Evolutionary conservation across 805 yeast genomes (phyloP).

Genomic region (Ogataea minuta): DNA sequence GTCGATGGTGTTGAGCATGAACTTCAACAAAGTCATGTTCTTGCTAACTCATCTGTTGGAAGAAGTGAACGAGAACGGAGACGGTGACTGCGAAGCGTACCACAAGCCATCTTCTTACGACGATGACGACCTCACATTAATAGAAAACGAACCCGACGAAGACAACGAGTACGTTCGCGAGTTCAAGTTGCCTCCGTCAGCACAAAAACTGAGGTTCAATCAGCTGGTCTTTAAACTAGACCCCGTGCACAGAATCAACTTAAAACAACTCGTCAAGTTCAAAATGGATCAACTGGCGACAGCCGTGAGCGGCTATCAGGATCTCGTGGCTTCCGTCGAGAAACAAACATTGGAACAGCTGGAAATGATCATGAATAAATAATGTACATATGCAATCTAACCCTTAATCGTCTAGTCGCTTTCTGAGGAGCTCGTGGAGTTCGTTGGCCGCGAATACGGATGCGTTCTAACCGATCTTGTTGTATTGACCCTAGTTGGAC

Average conservation of each 20-base stretch:
- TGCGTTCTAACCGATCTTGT: constrained; percentile 15
- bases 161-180: constrained; percentile 29
- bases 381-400: constrained; percentile 1
- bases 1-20: constrained; percentile 21
- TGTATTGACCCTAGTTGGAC: constrained; percentile 15
- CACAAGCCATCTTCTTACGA: constrained; percentile 42
- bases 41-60: constrained; percentile 51
- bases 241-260: constrained; percentile 52
- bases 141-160: constrained; percentile 23
- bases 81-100: constrained; percentile 57
- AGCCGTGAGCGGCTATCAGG: constrained; percentile 35
- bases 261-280: constrained; percentile 43
- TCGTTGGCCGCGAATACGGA: constrained; percentile 19
- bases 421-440: constrained; percentile 4
- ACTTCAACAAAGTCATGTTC: constrained; percentile 30
- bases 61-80: constrained; percentile 61
- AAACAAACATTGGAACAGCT: constrained; percentile 33
- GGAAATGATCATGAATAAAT: constrained; percentile 22
- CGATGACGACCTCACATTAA: constrained; percentile 32
- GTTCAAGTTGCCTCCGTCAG: constrained; percentile 30
- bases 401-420: constrained; percentile 4
- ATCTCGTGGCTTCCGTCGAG: constrained; percentile 34
- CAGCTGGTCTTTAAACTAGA: constrained; percentile 39
- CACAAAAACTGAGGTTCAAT: constrained; percentile 45
- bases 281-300: constrained; percentile 31